Evolutionary conservation across 345 rosid species (phyloP), one percentile per base, ranked within the genome.

Genomic region (Turritis glabra): DNA sequence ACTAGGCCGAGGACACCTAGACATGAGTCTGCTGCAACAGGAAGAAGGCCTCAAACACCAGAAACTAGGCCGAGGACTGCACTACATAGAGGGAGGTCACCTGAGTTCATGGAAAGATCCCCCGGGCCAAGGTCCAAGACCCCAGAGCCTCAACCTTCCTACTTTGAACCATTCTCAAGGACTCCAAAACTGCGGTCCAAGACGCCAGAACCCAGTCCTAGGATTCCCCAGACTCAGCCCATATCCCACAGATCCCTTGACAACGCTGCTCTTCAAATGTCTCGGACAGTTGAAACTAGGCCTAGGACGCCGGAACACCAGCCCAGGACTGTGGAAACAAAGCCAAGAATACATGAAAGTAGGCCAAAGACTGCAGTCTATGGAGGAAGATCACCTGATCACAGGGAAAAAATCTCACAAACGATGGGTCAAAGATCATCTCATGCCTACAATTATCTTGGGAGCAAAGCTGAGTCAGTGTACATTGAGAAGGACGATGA

Each of bases 131-230:
- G 75, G 71, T 76, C 75, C 57, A 76, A 62, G 75, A 76, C 80
- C 8, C 80, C 80, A 26, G 76, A 77, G 66, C 80, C 80, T 70
- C 80, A 70, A 46, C 65, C 66, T 22, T 54, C 59, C 35, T 77
- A 54, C 71, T 26, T 32, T 54, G 76, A 70, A 69, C 67, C 71
- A 26, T 46, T 47, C 1, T 64, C 60, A 22, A 37, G 12, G 58
- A 62, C 35, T 17, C 80, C 80, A 41, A 54, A 54, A 52, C 32
- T 0, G 32, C 48, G 70, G 41, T 69, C 80, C 5, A 76, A 46
- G 76, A 70, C 80, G n/a, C 75, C 80, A 15, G 80, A 77, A 55
- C 75, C 75, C 52, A 55, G 51, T 26, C 51, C 60, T 37, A 55
- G 75, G 71, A 64, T 77, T 37, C 59, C 52, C 2, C 71, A 53